Evolutionary conservation across 2,329 filamentous ascomycete species (phyloP).

Genomic region (Neopestalotiopsis sp.): DNA sequence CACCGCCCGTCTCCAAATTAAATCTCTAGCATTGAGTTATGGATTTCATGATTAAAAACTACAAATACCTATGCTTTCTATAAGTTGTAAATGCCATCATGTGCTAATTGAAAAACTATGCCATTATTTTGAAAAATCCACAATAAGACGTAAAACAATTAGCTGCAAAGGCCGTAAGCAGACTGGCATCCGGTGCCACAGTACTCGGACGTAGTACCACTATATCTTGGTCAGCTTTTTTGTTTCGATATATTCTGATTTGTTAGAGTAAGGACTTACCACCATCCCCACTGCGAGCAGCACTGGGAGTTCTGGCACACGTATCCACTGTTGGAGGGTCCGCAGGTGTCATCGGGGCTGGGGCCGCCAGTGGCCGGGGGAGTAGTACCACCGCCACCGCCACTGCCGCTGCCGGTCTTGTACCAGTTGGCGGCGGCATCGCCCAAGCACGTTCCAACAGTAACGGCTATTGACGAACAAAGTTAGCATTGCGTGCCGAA

Average conservation of each 20-base stretch:
- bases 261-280: neutral
- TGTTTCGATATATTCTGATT: neutral
- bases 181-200: slow-evolving; percentile 21
- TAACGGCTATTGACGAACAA: slow-evolving; percentile 14
- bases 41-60: neutral
- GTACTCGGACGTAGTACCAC: slow-evolving; percentile 19
- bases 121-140: neutral
- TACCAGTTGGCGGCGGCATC: slow-evolving; percentile 25
- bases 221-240: neutral
- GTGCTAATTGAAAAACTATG: neutral
- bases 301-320: slow-evolving; percentile 16
- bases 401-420: neutral
- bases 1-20: neutral
- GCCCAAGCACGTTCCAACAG: slow-evolving; percentile 24
- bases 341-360: slow-evolving; percentile 17
- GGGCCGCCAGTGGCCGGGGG: slow-evolving; percentile 2
- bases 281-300: slow-evolving; percentile 21
- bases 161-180: slow-evolving; percentile 17
- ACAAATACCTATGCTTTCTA: neutral
- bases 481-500: neutral
- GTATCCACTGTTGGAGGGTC: slow-evolving; percentile 12
- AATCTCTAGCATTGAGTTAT: neutral
- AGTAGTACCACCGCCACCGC: neutral
- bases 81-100: slow-evolving; percentile 5
- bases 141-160: neutral